Base-by-base conservation (phyloP, 176 grass and related monocot species). In the Lolium multiflorum region DNA sequence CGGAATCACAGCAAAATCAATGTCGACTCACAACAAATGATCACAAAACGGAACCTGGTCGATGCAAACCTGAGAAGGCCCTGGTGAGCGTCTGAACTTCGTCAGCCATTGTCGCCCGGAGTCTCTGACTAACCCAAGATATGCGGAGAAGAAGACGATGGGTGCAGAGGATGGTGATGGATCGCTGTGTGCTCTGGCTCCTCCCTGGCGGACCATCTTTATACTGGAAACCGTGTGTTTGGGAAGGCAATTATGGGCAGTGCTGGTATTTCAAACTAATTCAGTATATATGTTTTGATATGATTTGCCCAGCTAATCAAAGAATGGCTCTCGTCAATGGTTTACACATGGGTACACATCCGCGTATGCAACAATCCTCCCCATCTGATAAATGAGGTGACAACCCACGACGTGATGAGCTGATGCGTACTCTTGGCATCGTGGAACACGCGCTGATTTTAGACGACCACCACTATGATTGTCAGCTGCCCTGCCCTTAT, bases 11-110 rank as follows among this genome's bases (percentile, higher is more conserved):
- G 20, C n/a, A 76, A 3, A 17, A 41, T 47, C 56, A 28, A 10
- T 10, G 51, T 13, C 43, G 28, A 44, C 70, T 58, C 12, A 20
- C 13, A 56, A 7, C 0, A 20, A 31, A 64, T 20, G 21, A 35
- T 17, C 17, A 44, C 28, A 11, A 52, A 54, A 20, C 16, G 28
- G 20, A 13, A 44, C 8, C 65, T 11, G 54, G 76, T 49, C 6
- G n/a, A 66, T 63, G 82, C 83, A 48, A 62, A 98, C 93, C 96
- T 88, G 96, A 98, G 90, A 98, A 93, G 89, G 96, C 96, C 79
- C 41, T 92, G 92, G 84, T 94, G 76, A 98, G 90, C 3, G 89
- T 79, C 17, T 95, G 92, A 20, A 89, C 86, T 86, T 96, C 94
- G 16, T 98, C 90, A 11, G 64, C 77, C 89, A 91, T 91, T 70